Percentiles rank a stretch among this genome's conserved stretches.
phyloP scores from a whole-genome alignment of 2,329 filamentous ascomycete species.

The Fusarium subtropicale region DNA sequence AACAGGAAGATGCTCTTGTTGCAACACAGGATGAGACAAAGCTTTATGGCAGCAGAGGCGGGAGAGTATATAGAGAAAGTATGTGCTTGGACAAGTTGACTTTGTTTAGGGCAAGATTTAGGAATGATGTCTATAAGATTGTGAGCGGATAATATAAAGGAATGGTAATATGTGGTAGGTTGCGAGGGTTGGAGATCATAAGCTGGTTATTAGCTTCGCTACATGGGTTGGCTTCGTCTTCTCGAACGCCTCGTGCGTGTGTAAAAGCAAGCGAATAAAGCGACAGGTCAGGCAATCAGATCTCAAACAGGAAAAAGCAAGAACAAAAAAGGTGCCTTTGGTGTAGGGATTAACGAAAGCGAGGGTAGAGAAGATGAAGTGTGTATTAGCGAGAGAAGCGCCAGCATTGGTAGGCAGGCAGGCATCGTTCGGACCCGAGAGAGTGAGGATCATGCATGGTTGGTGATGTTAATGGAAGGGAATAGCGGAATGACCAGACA shows the following conservation, averaged over 20 bases:
- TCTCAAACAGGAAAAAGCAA: conserved; percentile 9
- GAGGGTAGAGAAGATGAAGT: conserved; percentile 1
- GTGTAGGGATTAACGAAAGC: not conserved
- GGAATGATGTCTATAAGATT: not conserved
- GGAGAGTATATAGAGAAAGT: not conserved
- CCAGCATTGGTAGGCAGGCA: conserved; percentile 8
- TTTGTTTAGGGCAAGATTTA: not conserved
- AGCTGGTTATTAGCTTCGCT: conserved; percentile 26
- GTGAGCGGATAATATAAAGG: not conserved
- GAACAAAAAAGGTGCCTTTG: not conserved
- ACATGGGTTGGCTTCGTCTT: conserved; percentile 19
- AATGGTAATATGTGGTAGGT: not conserved
- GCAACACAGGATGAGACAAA: conserved; percentile 24
- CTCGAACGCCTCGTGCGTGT: conserved; percentile 34
- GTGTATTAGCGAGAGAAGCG: conserved; percentile 3
- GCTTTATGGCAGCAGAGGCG: not conserved
- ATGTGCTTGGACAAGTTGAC: not conserved
- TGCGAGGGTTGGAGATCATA: conserved; percentile 13
- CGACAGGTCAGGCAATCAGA: conserved; percentile 7
- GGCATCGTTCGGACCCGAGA: conserved; percentile 19
- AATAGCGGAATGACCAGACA: conserved; percentile 22
- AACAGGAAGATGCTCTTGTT: conserved; percentile 2
- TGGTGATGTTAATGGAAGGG: not conserved
- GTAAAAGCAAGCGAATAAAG: conserved; percentile 10
- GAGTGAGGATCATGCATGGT: conserved; percentile 2